phyloP scores from a whole-genome alignment of 768 basidiomycete species.

The Hydnomerulius pinastri region DNA sequence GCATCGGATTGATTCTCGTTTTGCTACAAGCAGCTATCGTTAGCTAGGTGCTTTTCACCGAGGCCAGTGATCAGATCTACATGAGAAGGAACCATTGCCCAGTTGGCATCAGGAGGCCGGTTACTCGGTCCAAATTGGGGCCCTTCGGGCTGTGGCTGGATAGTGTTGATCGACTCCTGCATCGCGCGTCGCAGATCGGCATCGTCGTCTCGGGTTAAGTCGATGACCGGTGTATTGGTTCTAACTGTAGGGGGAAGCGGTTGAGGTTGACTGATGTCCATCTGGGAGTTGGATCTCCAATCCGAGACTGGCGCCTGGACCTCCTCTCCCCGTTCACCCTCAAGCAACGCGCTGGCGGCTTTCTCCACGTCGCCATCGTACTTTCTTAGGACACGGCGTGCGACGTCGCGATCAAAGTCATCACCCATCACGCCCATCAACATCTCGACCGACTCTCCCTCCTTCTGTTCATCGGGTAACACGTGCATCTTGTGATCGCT shows the following conservation, averaged over 20 bases:
- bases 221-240: slow-evolving; percentile 44
- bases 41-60: slow-evolving; percentile 40
- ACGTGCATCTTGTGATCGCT: slow-evolving; percentile 16
- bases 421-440: slow-evolving; percentile 42
- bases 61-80: slow-evolving; percentile 50
- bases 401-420: slow-evolving; percentile 45
- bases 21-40: slow-evolving; percentile 28
- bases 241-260: slow-evolving; percentile 15
- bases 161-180: slow-evolving; percentile 50
- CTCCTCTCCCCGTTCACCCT: slow-evolving; percentile 50
- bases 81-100: slow-evolving; percentile 72
- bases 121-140: slow-evolving; percentile 59
- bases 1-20: slow-evolving; percentile 38
- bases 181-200: slow-evolving; percentile 51
- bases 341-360: slow-evolving; percentile 54
- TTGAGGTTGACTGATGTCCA: slow-evolving; percentile 10
- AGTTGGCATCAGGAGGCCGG: slow-evolving; percentile 62
- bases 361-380: slow-evolving; percentile 59
- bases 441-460: slow-evolving; percentile 35
- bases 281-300: slow-evolving; percentile 15
- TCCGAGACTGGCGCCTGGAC: slow-evolving; percentile 3
- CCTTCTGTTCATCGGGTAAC: slow-evolving; percentile 23
- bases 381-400: slow-evolving; percentile 58
- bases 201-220: slow-evolving; percentile 64
- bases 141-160: slow-evolving; percentile 29